These are phyloP conservation scores for Falciphora oryzae DNA, from an alignment of 2,329 filamentous ascomycete genomes.

Conservation along the genomic window DNA sequence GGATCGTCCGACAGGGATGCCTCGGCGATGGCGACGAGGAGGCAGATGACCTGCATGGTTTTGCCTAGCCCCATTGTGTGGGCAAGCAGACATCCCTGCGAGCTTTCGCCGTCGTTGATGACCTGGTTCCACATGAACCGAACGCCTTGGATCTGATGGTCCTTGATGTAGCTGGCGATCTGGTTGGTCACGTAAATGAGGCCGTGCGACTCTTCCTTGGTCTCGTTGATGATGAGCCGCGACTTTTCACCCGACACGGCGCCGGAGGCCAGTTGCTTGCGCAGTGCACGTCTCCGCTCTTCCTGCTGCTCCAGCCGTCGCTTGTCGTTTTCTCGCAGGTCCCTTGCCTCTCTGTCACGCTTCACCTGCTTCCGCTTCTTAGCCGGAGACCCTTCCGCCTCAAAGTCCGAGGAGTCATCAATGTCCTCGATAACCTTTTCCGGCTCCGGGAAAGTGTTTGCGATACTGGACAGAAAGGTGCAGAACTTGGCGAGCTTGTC, in stretches of 20 bases:
- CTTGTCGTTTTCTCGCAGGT: conserved; percentile 50
- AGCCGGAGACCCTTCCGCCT: conserved; percentile 24
- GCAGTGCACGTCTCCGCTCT: conserved; percentile 42
- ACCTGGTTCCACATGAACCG: conserved; percentile 87
- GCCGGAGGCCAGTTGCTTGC: conserved; percentile 37
- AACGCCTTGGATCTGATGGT: conserved; percentile 75
- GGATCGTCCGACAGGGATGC: conserved; percentile 55
- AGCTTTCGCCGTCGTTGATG: conserved; percentile 49
- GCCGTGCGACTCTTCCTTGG: conserved; percentile 53
- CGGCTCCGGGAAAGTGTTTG: neutral
- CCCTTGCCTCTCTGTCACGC: conserved; percentile 43
- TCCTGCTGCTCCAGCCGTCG: conserved; percentile 49
- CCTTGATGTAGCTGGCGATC: conserved; percentile 63
- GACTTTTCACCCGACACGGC: conserved; percentile 38
- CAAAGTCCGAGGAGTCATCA: conserved; percentile 17
- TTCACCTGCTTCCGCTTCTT: conserved; percentile 41
- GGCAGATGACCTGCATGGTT: conserved; percentile 82
- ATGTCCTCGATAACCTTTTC: neutral
- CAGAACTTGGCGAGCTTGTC: conserved; percentile 14
- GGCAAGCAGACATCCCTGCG: conserved; percentile 74
- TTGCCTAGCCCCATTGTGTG: conserved; percentile 93
- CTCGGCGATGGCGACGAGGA: conserved; percentile 70
- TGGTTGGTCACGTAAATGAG: conserved; percentile 59
- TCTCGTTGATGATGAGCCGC: conserved; percentile 60
- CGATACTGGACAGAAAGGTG: conserved; percentile 16